Evolutionary conservation across 2,329 filamentous ascomycete species (phyloP), one percentile per base, ranked within the genome.

Genomic region (Exophiala bonariae): DNA sequence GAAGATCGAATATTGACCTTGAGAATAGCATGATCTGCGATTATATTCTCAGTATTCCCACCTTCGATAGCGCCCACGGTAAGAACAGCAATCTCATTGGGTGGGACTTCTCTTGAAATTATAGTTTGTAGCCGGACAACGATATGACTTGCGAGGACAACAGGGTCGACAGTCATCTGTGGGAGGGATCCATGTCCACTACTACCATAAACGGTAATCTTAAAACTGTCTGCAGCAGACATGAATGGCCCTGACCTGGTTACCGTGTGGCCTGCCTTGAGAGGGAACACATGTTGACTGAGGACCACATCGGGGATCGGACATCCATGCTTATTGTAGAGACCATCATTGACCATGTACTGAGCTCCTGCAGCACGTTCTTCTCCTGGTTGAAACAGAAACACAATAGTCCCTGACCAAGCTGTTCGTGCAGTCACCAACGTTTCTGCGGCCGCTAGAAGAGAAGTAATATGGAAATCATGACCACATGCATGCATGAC

Each of bases 351-450:
- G 2, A 84, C 70, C 80, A 83, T 84, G 17, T 79, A 66, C 63
- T 76, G 74, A 0, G 84, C 84, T 0, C 84, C 84, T 0, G 70
- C 74, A 0, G 76, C 81, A 2, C 76, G 70, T 61, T 87, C 84
- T 60, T 87, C 84, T 2, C 78, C 77, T 0, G 84, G 83, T 57
- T 87, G 84, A 60, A 87, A 87, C 2, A 81, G 63, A 3, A 84
- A 59, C 2, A 87, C 65, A 14, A 87, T 54, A 0, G 81, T 86
- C 0, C 84, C 84, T 9, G 61, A 67, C 83, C 84, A 87, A 1
- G 52, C 19, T 0, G 71, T 55, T 16, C 62, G 68, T 0, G 66
- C 61, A 0, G 61, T 62, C 1, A 70, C 62, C 0, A 87, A 66
- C 0, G 68, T 66, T 40, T 78, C 70, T 0, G 77, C 72, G 0